Evolutionary conservation across 2,329 filamentous ascomycete genomes (phyloP), one percentile per base, ranked within the genome.

Genomic region (Alternaria arborescens): DNA sequence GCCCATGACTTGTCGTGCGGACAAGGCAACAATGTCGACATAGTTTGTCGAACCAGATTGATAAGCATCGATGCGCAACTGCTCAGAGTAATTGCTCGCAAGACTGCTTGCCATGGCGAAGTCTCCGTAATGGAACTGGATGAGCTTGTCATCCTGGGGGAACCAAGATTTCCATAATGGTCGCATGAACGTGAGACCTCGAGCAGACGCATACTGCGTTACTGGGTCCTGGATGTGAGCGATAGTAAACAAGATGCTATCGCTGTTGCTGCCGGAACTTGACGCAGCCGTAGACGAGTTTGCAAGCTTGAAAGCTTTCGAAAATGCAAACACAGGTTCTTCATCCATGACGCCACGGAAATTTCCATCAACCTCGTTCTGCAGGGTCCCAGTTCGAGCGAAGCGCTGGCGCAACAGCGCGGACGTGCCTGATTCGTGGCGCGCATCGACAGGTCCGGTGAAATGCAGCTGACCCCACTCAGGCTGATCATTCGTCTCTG

Each of bases 401-500:
- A 96, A 97, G 1, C 84, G 82, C 64, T 88, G 87, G 53, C 92
- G 87, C 22, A 95, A 80, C 8, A 83, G 63, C 3, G 82, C 84
- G 7, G 92, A 91, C 20, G 87, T 88, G 30, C 91, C 92, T 64
- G 86, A 87, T 78, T 94, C 88, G 73, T 94, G 89, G 26, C 85
- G 82, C 18, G 86, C 87, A 72, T 89, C 85, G 43, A 83, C 81
- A 22, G 92, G 91, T 2, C 84, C 92, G 22, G 90, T 90, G 74
- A 96, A 92, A 77, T 92, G 87, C 58, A 96, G 78, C 28, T 88
- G 90, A 4, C 93, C 93, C 93, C 93, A 96, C 85, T 96, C 92
- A 1, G 90, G 86, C 43, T 89, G 89, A 70, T 96, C 93, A 43
- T 80, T 80, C 56, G 85, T 71, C 77, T 96, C 93, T 1, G 90